Base-by-base conservation (phyloP, 1,284 basidiomycete species). In the Rhodotorula glutinis region DNA sequence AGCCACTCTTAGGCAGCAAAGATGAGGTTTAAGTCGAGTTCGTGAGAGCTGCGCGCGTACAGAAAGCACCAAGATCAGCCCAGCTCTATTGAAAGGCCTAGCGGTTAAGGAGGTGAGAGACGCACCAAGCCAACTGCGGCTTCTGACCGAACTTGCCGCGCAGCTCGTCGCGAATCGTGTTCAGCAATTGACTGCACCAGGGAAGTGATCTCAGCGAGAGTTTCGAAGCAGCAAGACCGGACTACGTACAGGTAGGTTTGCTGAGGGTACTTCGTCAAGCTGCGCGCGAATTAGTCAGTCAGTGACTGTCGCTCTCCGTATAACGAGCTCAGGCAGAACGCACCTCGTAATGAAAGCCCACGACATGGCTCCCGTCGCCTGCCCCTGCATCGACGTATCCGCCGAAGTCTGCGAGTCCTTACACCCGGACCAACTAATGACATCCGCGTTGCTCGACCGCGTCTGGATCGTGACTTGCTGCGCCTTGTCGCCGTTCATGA, bases 241-340 rank as follows among this genome's bases (percentile, higher is more conserved):
- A n/a, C n/a, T n/a, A n/a, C 61, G 30, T 10, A 70, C 75, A 88
- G 85, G 75, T 93, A 95, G 71, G 85, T 89, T 78, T 90, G 90
- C 69, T 88, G 83, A 17, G 84, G 83, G 76, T 60, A 64, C 63
- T 69, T 64, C 30, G 64, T 62, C 44, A 69, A 69, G 52, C 29
- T 47, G 46, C 10, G 17, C 21, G 29, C 11, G 44, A 10, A 5
- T 8, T 13, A 23, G 27, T 10, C 30, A 5, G 23, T 3, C 13
- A 21, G 30, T n/a, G 29, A 40, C 3, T 11, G 9, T 43, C 41
- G n/a, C n/a, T n/a, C 41, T 43, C 41, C 41, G 11, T 43, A 17
- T 10, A 43, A 43, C 41, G 17, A 10, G 11, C 41, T 43, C 17
- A 9, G 41, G 41, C 41, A 5, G 43, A 16, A 27, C 49, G n/a